A percentile compares a stretch with the other conserved stretches of the same genome.
These are phyloP conservation scores for Stagonosporopsis rhizophila DNA, from an alignment of 2,329 filamentous ascomycete genomes.

Conservation along the genomic window DNA sequence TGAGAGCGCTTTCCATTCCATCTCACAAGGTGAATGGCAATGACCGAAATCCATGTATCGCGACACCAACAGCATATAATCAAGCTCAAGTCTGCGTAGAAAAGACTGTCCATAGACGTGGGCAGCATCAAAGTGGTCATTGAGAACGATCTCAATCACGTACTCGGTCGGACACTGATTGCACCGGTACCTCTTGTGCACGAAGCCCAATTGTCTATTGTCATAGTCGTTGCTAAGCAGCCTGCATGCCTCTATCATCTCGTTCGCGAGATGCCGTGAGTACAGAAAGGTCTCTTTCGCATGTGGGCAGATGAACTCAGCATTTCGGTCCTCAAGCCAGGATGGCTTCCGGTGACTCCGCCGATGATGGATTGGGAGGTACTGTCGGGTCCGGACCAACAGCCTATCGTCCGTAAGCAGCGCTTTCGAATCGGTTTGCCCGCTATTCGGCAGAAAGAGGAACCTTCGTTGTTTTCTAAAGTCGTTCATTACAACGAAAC, in stretches of 20 bases:
- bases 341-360: not conserved
- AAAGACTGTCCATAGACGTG: not conserved
- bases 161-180: not conserved
- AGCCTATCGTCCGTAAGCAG: not conserved
- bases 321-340: not conserved
- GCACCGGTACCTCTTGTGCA: not conserved
- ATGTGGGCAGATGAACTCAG: not conserved
- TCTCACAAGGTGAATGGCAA: not conserved
- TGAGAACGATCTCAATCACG: not conserved
- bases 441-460: not conserved
- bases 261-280: not conserved
- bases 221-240: not conserved
- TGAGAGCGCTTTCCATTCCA: not conserved
- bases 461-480: too few relatives aligned
- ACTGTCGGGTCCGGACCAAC: not conserved
- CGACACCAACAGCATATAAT: not conserved
- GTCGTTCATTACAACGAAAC: not conserved
- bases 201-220: not conserved
- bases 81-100: not conserved
- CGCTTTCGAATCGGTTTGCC: not conserved
- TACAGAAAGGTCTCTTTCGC: not conserved
- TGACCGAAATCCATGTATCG: not conserved
- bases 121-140: not conserved
- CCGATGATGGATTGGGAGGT: not conserved
- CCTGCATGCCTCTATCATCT: not conserved